These are phyloP conservation scores for Penicillium sclerotigenum DNA, from an alignment of 2,329 filamentous ascomycete genomes.

Conservation along the genomic window DNA sequence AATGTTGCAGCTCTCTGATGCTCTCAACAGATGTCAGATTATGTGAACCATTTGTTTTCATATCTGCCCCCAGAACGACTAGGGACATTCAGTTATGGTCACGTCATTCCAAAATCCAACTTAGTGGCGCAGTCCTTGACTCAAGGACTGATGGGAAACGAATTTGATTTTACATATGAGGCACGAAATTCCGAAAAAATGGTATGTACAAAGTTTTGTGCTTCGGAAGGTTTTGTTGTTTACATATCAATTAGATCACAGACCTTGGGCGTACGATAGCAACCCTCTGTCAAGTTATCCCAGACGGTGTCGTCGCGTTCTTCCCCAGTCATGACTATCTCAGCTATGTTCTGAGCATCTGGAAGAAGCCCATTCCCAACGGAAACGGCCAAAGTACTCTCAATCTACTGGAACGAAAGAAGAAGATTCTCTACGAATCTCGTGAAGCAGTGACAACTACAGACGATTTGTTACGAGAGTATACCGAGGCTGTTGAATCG, in stretches of 20 bases:
- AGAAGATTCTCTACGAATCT: constrained; percentile 54
- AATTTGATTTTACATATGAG: constrained; percentile 86
- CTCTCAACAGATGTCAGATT: constrained; percentile 68
- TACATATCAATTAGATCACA: constrained; percentile 47
- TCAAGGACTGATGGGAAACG: constrained; percentile 45
- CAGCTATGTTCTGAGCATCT: constrained; percentile 64
- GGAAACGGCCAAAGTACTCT: constrained; percentile 29
- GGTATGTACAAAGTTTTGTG: constrained; percentile 34
- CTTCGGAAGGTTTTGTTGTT: not conserved
- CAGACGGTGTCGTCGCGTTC: constrained; percentile 89
- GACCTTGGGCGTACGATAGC: constrained; percentile 73
- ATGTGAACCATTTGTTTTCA: constrained; percentile 79
- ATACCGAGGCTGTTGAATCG: constrained; percentile 63
- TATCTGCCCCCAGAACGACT: constrained; percentile 63
- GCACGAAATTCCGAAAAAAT: constrained; percentile 66
- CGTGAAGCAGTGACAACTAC: constrained; percentile 45
- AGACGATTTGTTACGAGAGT: constrained; percentile 71
- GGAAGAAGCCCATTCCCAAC: constrained; percentile 49
- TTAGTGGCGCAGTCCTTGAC: constrained; percentile 73
- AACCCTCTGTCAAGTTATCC: constrained; percentile 68
- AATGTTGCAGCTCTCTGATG: constrained; percentile 10
- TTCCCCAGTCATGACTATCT: constrained; percentile 95
- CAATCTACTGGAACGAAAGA: constrained; percentile 33
- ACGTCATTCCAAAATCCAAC: constrained; percentile 82
- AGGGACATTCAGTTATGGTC: constrained; percentile 83